Conservation (phyloP, 257 asterid species). For the Leonotis leonurus region DNA sequence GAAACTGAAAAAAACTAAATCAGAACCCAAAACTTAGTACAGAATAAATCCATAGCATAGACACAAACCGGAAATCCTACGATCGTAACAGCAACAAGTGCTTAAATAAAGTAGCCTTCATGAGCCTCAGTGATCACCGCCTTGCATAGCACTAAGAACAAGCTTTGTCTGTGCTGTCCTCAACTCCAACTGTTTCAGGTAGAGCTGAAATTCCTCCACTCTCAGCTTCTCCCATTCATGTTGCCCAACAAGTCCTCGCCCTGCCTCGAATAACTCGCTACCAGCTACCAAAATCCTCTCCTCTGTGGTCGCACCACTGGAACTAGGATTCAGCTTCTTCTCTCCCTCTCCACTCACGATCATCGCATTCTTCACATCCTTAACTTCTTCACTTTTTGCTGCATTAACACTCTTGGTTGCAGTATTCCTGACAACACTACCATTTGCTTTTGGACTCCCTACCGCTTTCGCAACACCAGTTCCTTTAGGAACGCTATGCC, state of each 20-base stretch:
- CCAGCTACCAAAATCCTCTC: constrained; percentile 34
- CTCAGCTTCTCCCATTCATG: constrained; percentile 32
- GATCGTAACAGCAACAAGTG: not conserved
- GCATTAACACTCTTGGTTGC: constrained; percentile 10
- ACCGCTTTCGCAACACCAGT: constrained; percentile 10
- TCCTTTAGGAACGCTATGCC: constrained; percentile 14
- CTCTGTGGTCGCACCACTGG: constrained; percentile 13
- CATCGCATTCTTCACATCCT: constrained; percentile 11
- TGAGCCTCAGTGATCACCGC: not conserved
- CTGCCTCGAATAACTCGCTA: constrained; percentile 19
- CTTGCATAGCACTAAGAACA: constrained; percentile 26
- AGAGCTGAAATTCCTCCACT: constrained; percentile 24
- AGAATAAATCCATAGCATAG: not conserved
- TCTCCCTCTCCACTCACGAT: constrained; percentile 2
- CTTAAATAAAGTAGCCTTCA: not conserved
- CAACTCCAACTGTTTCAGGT: constrained; percentile 26
- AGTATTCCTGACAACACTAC: constrained; percentile 20
- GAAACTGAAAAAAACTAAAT: constrained; percentile 11
- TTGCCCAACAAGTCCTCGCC: constrained; percentile 25
- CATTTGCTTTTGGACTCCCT: constrained; percentile 28
- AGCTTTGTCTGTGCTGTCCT: constrained; percentile 24
- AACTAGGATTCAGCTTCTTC: not conserved
- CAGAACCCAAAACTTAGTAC: not conserved
- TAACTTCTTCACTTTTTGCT: constrained; percentile 11
- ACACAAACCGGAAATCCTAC: not conserved